Base-by-base conservation (phyloP, 2,329 filamentous ascomycete genomes). In the Phyllosticta citriasiana region DNA sequence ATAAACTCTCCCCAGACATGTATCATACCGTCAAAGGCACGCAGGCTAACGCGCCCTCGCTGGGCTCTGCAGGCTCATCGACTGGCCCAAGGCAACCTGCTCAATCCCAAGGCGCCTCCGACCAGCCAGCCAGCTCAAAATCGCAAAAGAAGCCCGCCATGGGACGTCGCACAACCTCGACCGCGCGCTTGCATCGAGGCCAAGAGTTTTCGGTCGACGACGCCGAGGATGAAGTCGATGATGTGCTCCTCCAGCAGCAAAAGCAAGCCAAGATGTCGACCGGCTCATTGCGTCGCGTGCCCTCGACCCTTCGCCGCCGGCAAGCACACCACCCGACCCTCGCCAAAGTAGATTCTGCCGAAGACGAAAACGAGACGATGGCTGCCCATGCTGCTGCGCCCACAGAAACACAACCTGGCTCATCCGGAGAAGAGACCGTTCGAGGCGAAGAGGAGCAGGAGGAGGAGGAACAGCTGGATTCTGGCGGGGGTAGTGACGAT, bases 181-280 rank as follows among this genome's bases (percentile, higher is more conserved):
- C 77, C 57, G 80, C 84, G 68, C 85, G 85, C 51, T 91, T 91
- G 2, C 85, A 93, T 71, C 87, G 90, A 59, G 89, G 92, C 30
- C 88, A 89, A 64, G 81, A 93, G 63, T 97, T 96, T 76, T 97
- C 92, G 0, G 90, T 90, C 55, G 92, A 97, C 71, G 93, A 97
- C 72, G 91, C 91, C 69, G 79, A 86, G 25, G 82, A 85, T 65
- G 93, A 97, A 73, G 85, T 96, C 22, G 86, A 89, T 69, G 83
- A 84, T 64, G 88, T 91, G 68, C 76, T 82, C 64, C 76, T 72
- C 25, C 63, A 65, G 56, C 65, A 66, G 53, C 67, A 65, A 55
- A 65, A 64, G 55, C 66, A 66, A 22, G 64, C 59, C n/a, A 72
- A 71, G 65, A 65, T 61, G 19, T 67, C 72, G 9, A 71, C 76